Evolutionary conservation across 306 rosid genomes (phyloP).

Genomic region (Cucumis hystrix): DNA sequence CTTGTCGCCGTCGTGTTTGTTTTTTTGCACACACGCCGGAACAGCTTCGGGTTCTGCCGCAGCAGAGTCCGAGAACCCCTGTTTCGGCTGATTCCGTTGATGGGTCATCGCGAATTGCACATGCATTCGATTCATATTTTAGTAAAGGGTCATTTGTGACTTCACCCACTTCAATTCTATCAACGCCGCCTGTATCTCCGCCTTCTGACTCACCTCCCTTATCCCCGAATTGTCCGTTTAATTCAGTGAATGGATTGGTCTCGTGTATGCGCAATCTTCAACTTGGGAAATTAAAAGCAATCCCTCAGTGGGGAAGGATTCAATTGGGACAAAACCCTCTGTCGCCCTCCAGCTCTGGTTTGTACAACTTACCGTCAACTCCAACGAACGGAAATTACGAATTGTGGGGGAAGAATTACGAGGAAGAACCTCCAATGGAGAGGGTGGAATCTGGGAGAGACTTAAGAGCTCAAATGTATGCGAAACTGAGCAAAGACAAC

Average conservation of each 20-base stretch:
- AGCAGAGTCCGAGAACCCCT: conserved; percentile 15
- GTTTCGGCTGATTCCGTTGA: conserved; percentile 17
- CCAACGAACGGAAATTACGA: conserved; percentile 7
- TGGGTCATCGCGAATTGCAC: conserved; percentile 14
- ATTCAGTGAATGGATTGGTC: conserved; percentile 21
- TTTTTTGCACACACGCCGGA: conserved; percentile 81
- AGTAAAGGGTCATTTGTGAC: conserved; percentile 12
- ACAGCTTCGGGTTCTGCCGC: conserved; percentile 43
- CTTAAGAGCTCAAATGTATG: conserved; percentile 55
- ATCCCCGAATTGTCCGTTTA: conserved; percentile 21
- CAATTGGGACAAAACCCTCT: background rate
- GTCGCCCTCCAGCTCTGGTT: background rate
- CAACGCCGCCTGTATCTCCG: conserved; percentile 28
- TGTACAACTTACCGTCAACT: background rate
- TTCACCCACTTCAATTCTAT: conserved; percentile 53
- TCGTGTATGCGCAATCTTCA: conserved; percentile 28
- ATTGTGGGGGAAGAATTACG: conserved; percentile 16
- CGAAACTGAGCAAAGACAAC: conserved; percentile 49
- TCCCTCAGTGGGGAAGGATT: conserved; percentile 3
- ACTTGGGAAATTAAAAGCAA: conserved; percentile 23
- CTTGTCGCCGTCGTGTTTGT: conserved; percentile 66
- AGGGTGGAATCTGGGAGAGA: conserved; percentile 76
- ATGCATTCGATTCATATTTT: conserved; percentile 8
- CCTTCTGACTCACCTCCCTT: conserved; percentile 41
- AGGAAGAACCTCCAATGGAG: conserved; percentile 63